These are phyloP conservation scores for Alternaria sp. DNA, from an alignment of 2,329 filamentous ascomycete species.

Conservation along the genomic window DNA sequence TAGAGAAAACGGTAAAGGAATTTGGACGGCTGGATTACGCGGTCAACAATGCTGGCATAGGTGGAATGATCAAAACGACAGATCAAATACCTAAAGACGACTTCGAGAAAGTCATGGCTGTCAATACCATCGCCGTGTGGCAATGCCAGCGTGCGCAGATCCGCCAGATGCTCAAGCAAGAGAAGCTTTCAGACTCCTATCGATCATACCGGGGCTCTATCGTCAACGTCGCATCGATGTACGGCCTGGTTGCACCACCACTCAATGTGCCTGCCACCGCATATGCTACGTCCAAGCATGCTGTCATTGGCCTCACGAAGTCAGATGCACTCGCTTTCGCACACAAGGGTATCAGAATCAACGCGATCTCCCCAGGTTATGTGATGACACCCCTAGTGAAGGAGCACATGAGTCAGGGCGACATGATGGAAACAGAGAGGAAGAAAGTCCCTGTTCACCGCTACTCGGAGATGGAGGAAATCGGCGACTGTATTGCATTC, in stretches of 20 bases:
- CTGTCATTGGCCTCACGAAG: constrained; percentile 63
- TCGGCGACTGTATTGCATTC: constrained; percentile 76
- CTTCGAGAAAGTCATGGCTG: constrained; percentile 61
- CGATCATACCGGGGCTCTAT: constrained; percentile 60
- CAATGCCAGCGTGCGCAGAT: constrained; percentile 65
- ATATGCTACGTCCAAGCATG: constrained; percentile 64
- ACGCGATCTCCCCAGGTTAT: constrained; percentile 67
- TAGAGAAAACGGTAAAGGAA: constrained; percentile 53
- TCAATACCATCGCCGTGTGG: constrained; percentile 67
- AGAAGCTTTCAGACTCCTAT: constrained; percentile 41
- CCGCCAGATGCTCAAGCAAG: constrained; percentile 61
- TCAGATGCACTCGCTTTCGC: constrained; percentile 65
- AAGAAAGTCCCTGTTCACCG: constrained; percentile 58
- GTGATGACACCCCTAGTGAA: constrained; percentile 55
- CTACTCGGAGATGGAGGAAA: constrained; percentile 67
- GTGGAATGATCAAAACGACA: constrained; percentile 54
- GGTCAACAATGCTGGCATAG: constrained; percentile 65
- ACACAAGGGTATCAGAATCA: constrained; percentile 63
- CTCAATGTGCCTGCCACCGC: constrained; percentile 53
- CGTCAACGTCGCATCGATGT: constrained; percentile 65
- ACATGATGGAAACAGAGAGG: constrained; percentile 49
- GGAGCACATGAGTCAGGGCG: constrained; percentile 32
- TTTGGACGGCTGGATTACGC: constrained; percentile 66
- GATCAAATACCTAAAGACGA: constrained; percentile 59
- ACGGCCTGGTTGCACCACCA: constrained; percentile 56